Base-by-base conservation (phyloP, 1,284 basidiomycete genomes). In the Peniophora sp. region DNA sequence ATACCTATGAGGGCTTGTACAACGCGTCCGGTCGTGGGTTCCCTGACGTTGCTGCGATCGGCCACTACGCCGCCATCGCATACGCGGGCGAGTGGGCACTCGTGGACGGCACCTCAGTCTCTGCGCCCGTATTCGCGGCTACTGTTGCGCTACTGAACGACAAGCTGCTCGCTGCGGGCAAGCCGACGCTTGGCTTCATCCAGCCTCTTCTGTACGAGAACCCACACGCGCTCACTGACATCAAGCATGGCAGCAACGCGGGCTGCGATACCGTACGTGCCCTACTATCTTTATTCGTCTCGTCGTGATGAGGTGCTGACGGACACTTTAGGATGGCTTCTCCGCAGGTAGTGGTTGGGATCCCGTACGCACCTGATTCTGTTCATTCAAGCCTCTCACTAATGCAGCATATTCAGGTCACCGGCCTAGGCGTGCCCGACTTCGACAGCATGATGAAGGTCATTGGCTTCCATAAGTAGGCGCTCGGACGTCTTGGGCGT, bases 131-230 rank as follows among this genome's bases (percentile, higher is more conserved):
- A 3, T 67, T 80, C 53, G 71, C 72, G 10, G 65, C 71, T 9
- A 68, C 82, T 50, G 63, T 83, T 45, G 69, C 77, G 0, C 65
- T 81, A 58, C 62, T 83, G 24, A 83, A 83, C 61, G 78, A 80
- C 55, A 69, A 69, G 19, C 71, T 73, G n/a, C 57, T 78, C 41
- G 56, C 65, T 1, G 51, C 60, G 16, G 74, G 75, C 16, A 72
- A 74, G 55, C 57, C 61, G 9, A 54, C 66, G 45, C 64, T 78
- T 2, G 77, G 77, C 3, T 79, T 74, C 66, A 52, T 78, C n/a
- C 77, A 78, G 63, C 75, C 76, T 3, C 65, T 74, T 53, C 60
- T 71, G 50, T 41, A 20, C 38, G 38, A n/a, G n/a, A n/a, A n/a
- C 38, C 19, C 19, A 5, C 38, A 22, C 10, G 36, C 39, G 5